Base-by-base conservation (phyloP, 2,329 filamentous ascomycete genomes). In the Venturia pyrina region DNA sequence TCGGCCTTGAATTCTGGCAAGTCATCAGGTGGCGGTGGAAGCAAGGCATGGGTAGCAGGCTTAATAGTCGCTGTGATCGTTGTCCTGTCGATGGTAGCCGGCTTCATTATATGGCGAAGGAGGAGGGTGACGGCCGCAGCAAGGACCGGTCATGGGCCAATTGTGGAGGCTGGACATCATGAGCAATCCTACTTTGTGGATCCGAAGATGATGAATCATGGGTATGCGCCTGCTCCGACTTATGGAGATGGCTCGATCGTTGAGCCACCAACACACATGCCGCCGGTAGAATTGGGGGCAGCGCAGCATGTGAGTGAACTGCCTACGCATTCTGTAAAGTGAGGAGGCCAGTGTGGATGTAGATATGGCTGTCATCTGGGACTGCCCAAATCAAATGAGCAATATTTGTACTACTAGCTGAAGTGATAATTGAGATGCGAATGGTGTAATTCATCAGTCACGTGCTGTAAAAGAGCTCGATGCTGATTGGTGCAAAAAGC, bases 31-130 rank as follows among this genome's bases (percentile, higher is more conserved):
- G 32, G 32, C 11, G 57, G 57, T 13, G 57, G 57, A 37, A 61
- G 57, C 32, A 61, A 61, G 24, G 32, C 28, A 10, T 61, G 57
- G 57, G 40, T 61, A 40, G 57, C 57, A 61, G 57, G 57, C 7
- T 11, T 40, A 61, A 32, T 61, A 21, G 40, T 61, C 32, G 57
- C 34, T 2, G 57, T 40, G 3, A 37, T 61, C 40, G 32, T 43
- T 10, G 40, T 61, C 40, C 5, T 43, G n/a, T 21, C 40, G 7
- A 21, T 61, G 6, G 1, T 61, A n/a, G 57, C 57, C n/a, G 28
- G 34, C 11, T 10, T 61, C 57, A 34, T 61, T 21, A 40, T 61
- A 40, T 61, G 57, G 57, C 32, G 57, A n/a, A 37, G 57, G 19
- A 40, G 57, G 19, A 24, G 57, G 57, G 40, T 4, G 32, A 61